Conservation (phyloP, 352 stramenopile genomes). For the Pythium angustatum region DNA sequence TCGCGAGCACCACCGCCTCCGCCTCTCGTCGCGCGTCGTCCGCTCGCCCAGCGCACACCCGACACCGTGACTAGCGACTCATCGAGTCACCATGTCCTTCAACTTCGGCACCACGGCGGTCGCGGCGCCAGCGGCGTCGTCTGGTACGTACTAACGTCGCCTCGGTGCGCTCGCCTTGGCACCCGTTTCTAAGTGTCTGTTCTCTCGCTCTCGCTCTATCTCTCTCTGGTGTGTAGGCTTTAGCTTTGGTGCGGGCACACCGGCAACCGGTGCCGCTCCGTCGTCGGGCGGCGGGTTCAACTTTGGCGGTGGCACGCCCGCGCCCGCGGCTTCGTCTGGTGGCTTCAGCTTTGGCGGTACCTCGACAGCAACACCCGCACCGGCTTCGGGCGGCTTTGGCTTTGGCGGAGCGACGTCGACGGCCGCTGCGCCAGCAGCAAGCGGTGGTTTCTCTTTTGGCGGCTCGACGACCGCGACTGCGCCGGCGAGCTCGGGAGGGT, state of each 20-base stretch:
- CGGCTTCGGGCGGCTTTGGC: slow-evolving; percentile 24
- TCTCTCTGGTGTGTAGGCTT: slow-evolving; percentile 28
- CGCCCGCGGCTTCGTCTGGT: background rate
- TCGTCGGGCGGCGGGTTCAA: slow-evolving; percentile 3
- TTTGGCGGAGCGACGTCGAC: slow-evolving; percentile 19
- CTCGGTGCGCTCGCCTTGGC: no score
- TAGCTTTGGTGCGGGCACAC: slow-evolving; percentile 28
- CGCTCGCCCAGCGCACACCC: no score
- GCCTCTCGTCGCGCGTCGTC: slow-evolving; percentile 2
- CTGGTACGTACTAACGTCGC: slow-evolving; percentile 21
- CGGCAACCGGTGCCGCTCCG: background rate
- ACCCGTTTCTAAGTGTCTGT: no score
- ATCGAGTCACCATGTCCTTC: slow-evolving; percentile 32
- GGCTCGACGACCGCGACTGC: slow-evolving; percentile 8
- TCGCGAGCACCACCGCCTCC: no score
- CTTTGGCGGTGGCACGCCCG: slow-evolving; percentile 1
- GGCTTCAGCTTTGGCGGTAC: slow-evolving; percentile 18
- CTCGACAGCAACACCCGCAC: slow-evolving; percentile 11
- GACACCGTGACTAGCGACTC: background rate
- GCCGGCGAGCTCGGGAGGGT: slow-evolving; percentile 22
- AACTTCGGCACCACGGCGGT: slow-evolving; percentile 36
- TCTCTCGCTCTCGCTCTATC: background rate
- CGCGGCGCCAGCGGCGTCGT: slow-evolving; percentile 30
- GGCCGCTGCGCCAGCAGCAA: slow-evolving; percentile 2
- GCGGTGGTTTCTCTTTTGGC: slow-evolving; percentile 28